Evolutionary conservation across 2,329 filamentous ascomycete species (phyloP).

Genomic region (Aspergillus luchuensis): DNA sequence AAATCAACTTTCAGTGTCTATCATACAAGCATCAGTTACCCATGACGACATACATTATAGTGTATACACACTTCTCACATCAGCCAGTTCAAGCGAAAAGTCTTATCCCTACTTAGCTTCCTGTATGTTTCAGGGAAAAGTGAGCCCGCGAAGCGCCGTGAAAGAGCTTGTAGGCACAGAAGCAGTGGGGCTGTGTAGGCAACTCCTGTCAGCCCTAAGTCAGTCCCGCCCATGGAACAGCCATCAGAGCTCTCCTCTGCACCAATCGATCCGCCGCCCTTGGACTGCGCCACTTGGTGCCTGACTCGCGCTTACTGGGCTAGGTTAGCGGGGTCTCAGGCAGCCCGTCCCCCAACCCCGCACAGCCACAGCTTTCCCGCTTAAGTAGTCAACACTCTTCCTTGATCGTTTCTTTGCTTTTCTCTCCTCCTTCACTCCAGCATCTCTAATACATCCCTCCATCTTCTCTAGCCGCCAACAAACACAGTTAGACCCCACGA

Average conservation of each 20-base stretch:
- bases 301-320: background rate
- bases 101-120: too few relatives aligned
- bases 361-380: background rate
- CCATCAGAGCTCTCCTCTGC: background rate
- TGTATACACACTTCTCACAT: too few relatives aligned
- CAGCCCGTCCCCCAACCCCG: background rate
- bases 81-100: too few relatives aligned
- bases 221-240: background rate
- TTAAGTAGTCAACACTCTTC: background rate
- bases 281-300: background rate
- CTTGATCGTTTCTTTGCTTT: background rate
- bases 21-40: too few relatives aligned
- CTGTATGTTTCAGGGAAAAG: background rate
- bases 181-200: background rate
- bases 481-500: background rate
- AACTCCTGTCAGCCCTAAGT: background rate
- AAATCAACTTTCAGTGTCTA: too few relatives aligned
- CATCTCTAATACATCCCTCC: background rate
- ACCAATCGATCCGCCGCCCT: background rate
- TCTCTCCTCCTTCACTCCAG: background rate
- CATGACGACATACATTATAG: too few relatives aligned
- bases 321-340: constrained; percentile 1
- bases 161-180: background rate
- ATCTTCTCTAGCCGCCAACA: background rate
- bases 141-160: background rate